Conservation (phyloP, 768 basidiomycete species). For the Gautieria morchelliformis region DNA sequence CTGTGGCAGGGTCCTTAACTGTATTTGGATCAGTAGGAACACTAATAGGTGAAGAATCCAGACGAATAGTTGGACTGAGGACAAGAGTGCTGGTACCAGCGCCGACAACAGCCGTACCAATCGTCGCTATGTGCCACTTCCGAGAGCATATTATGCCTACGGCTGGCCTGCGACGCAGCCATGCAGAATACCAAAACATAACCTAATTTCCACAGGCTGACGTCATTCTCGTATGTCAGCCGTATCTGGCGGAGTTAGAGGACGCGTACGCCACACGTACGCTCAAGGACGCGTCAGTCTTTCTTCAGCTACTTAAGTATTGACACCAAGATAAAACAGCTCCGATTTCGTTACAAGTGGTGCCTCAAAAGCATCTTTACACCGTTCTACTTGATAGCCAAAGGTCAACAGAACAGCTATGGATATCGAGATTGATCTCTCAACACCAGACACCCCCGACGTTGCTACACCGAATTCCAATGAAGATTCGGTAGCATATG, state of each 20-base stretch:
- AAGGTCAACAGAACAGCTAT: neutral
- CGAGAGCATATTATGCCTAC: neutral
- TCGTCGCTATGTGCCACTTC: neutral
- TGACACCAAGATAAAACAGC: neutral
- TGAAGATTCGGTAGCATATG: neutral
- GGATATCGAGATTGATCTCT: neutral
- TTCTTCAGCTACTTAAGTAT: neutral
- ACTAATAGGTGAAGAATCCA: conserved; percentile 33
- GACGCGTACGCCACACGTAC: neutral
- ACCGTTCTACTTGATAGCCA: neutral
- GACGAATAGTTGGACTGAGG: conserved; percentile 27
- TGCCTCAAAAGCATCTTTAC: neutral
- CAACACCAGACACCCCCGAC: neutral
- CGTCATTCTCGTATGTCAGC: neutral
- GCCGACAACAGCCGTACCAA: conserved; percentile 1
- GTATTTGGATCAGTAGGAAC: neutral
- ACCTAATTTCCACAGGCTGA: neutral
- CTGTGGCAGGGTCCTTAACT: conserved; percentile 62
- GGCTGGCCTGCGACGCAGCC: neutral
- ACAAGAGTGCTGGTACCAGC: conserved; percentile 24
- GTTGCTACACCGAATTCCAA: neutral
- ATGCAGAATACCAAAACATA: neutral
- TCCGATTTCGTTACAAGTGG: neutral
- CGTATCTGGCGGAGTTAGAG: neutral
- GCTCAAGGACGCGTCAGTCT: neutral